Evolutionary conservation across 805 yeast genomes (phyloP).

Genomic region (Metschnikowia borealis): DNA sequence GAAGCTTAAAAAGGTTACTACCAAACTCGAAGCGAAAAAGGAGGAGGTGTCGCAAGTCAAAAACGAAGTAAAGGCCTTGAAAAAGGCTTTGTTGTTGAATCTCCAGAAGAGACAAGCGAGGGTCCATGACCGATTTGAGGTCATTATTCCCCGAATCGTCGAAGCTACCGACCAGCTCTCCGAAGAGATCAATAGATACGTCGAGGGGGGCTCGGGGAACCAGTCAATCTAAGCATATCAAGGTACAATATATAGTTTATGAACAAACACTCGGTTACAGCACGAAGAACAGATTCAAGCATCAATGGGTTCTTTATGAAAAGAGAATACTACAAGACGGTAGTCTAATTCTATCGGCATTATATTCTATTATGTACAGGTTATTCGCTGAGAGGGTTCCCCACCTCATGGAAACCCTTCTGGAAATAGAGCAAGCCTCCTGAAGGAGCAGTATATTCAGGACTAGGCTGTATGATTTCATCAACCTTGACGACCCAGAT

Average conservation of each 20-base stretch:
- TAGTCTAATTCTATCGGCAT: too few species aligned
- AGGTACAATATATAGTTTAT: neutral
- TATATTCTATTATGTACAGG: neutral
- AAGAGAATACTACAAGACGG: too few species aligned
- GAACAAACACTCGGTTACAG: neutral
- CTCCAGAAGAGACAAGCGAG: conserved; percentile 24
- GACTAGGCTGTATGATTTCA: conserved; percentile 43
- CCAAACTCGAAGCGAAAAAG: conserved; percentile 21
- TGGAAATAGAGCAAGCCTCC: conserved; percentile 70
- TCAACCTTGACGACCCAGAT: conserved; percentile 81
- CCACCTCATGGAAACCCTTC: conserved; percentile 51
- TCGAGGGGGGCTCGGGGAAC: neutral
- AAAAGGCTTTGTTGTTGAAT: conserved; percentile 23
- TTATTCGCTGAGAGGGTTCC: conserved; percentile 26
- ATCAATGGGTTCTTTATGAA: too few species aligned
- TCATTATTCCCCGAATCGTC: conserved; percentile 30
- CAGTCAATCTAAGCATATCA: neutral
- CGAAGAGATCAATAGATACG: conserved; percentile 5
- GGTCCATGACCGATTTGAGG: conserved; percentile 33
- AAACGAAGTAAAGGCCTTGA: conserved; percentile 26
- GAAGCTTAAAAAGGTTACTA: conserved; percentile 25
- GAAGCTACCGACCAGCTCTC: conserved; percentile 21
- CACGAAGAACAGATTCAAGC: too few species aligned
- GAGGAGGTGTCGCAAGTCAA: conserved; percentile 26
- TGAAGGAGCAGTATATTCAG: conserved; percentile 21